phyloP scores from a whole-genome alignment of 129 eudicot genomes.

The Flaveria brownii region DNA sequence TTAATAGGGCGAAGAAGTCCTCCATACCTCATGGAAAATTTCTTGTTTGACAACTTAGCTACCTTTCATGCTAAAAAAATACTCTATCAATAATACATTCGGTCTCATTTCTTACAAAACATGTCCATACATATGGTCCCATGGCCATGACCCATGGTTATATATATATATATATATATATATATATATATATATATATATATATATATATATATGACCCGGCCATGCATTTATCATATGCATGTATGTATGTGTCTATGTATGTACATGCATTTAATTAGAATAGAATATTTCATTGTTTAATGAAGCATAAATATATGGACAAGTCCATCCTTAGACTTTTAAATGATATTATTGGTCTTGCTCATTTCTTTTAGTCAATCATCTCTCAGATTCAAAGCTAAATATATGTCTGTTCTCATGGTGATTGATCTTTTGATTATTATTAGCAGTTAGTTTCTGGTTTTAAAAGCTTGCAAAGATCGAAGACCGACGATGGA shows the following conservation, averaged over 20 bases:
- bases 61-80: constrained; percentile 25
- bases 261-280: constrained; percentile 31
- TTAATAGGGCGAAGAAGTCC: constrained; percentile 35
- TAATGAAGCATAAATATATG: constrained; percentile 30
- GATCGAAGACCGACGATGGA: constrained; percentile 31
- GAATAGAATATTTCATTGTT: constrained; percentile 43
- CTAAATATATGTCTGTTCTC: constrained; percentile 37
- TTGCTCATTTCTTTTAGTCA: constrained; percentile 36
- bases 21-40: constrained; percentile 26
- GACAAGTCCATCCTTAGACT: constrained; percentile 46
- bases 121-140: constrained; percentile 32
- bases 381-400: constrained; percentile 38
- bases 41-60: constrained; percentile 34
- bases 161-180: too few species aligned
- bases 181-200: too few species aligned
- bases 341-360: constrained; percentile 34
- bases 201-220: too few species aligned
- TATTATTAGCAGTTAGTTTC: constrained; percentile 5
- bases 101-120: constrained; percentile 32
- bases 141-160: constrained; percentile 29
- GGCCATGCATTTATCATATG: constrained; percentile 31
- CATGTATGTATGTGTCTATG: constrained; percentile 4
- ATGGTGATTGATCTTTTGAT: constrained; percentile 31
- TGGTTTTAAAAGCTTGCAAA: constrained; percentile 17
- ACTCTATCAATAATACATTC: constrained; percentile 23